Evolutionary conservation across 495 filamentous ascomycete genomes (phyloP).

Genomic region (Penicillium pancosmium): DNA sequence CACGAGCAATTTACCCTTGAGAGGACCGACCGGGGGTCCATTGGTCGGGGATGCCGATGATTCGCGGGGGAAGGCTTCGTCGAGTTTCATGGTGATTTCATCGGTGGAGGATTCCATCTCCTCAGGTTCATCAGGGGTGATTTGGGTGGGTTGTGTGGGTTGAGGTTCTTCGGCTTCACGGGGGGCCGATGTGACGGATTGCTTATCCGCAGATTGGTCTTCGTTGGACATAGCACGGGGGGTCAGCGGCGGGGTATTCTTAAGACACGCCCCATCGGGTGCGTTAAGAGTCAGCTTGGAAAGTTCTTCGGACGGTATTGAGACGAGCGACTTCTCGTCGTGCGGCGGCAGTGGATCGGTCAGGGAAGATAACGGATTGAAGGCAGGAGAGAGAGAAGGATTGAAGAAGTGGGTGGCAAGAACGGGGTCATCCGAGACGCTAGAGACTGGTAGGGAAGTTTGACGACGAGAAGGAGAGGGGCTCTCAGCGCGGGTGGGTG

Average conservation of each 20-base stretch:
- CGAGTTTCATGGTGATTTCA: constrained; percentile 47
- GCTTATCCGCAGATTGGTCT: constrained; percentile 41
- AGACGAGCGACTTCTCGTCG: constrained; percentile 53
- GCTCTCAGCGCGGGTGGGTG: constrained; percentile 33
- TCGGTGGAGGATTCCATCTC: constrained; percentile 36
- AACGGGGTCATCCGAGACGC: constrained; percentile 67
- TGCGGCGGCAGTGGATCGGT: constrained; percentile 50
- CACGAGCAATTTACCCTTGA: constrained; percentile 88
- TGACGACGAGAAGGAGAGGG: constrained; percentile 50
- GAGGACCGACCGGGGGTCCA: constrained; percentile 66
- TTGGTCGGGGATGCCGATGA: constrained; percentile 39
- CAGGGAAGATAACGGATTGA: constrained; percentile 57
- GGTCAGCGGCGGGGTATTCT: constrained; percentile 89
- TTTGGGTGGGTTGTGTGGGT: constrained; percentile 4
- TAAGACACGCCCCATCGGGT: constrained; percentile 60
- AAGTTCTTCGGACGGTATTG: constrained; percentile 66
- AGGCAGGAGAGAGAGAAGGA: constrained; percentile 59
- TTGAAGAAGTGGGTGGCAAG: constrained; percentile 76
- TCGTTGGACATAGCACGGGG: constrained; percentile 81
- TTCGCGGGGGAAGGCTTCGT: constrained; percentile 44
- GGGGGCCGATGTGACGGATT: constrained; percentile 36
- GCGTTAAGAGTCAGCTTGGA: constrained; percentile 87
- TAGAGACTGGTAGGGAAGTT: constrained; percentile 61
- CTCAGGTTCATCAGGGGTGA: constrained; percentile 27
- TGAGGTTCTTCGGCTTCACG: constrained; percentile 26